Evolutionary conservation across 2,329 filamentous ascomycete genomes (phyloP).

Genomic region (Hortaea werneckii): DNA sequence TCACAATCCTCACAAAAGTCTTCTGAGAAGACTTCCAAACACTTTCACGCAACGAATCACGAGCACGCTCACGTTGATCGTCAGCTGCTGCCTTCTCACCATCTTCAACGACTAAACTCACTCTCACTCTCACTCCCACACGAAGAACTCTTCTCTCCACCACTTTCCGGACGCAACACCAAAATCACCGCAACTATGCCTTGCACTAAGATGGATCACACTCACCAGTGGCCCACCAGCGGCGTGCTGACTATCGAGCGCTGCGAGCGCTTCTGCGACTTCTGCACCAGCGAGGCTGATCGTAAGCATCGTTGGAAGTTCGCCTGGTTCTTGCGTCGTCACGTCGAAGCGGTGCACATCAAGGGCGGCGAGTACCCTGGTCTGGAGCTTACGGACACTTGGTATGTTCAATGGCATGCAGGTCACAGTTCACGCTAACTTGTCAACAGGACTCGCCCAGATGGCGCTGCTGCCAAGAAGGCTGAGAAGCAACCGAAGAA

Average conservation of each 20-base stretch:
- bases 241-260: constrained; percentile 17
- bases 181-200: constrained; percentile 12
- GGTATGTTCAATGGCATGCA: constrained; percentile 9
- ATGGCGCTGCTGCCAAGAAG: neutral
- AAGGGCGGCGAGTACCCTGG: constrained; percentile 9
- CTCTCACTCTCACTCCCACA: neutral
- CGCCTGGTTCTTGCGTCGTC: constrained; percentile 21
- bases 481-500: neutral
- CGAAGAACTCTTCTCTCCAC: neutral
- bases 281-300: constrained; percentile 11
- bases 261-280: constrained; percentile 19
- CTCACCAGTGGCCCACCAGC: constrained; percentile 16
- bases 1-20: too few species aligned
- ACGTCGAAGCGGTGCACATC: constrained; percentile 17
- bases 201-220: constrained; percentile 16
- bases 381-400: constrained; percentile 10
- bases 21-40: neutral
- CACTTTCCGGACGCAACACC: neutral
- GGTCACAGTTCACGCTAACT: neutral
- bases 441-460: neutral
- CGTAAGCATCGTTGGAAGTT: constrained; percentile 15
- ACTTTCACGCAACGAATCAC: neutral
- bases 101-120: neutral
- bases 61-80: neutral
- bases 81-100: neutral